Base-by-base conservation (phyloP, 768 basidiomycete genomes). In the Mycena albidolilacea region DNA sequence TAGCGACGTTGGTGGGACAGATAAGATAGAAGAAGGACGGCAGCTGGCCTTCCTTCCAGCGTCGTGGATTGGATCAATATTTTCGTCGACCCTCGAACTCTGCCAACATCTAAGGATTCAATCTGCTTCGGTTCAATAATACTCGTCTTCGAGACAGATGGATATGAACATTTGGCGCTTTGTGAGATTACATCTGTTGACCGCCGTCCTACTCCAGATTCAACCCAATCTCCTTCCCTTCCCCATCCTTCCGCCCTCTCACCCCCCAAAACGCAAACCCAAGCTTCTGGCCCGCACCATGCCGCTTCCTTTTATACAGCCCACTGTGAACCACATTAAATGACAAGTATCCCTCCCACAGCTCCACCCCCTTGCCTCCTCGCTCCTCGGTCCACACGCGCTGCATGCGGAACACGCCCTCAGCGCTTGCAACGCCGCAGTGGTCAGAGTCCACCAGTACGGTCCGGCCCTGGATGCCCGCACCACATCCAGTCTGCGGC, bases 311-410 rank as follows among this genome's bases (percentile, higher is more conserved):
- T 12, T 75, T 73, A 65, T 84, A 83, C 77, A 85, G 69, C 41
- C 61, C 69, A 58, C 82, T 81, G 54, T 83, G 83, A 59, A 62
- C 75, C 11, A 85, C 78, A 14, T 79, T 73, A 61, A 86, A 84
- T 35, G 82, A 80, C 71, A 86, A 76, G 63, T 76, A 82, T 1
- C 84, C 85, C 71, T 83, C 84, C 17, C 82, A 86, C 14, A 85
- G 72, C 17, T 86, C 84, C 46, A 72, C 71, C 3, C 61, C 35
- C 30, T 75, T 52, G 4, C 71, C 79, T 30, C 30, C 30, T 30
- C 17, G 54, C 19, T 54, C 46, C n/a, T 55, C 63, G 0, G 60
- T 77, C 84, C 84, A 86, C 39, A 81, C 75, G 8, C 80, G 82
- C 59, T 79, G 79, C 69, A 86, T 78, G 44, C 81, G 84, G 75